Evolutionary conservation across 2,329 filamentous ascomycete species (phyloP), one percentile per base, ranked within the genome.

Genomic region (Penicillium paneum): DNA sequence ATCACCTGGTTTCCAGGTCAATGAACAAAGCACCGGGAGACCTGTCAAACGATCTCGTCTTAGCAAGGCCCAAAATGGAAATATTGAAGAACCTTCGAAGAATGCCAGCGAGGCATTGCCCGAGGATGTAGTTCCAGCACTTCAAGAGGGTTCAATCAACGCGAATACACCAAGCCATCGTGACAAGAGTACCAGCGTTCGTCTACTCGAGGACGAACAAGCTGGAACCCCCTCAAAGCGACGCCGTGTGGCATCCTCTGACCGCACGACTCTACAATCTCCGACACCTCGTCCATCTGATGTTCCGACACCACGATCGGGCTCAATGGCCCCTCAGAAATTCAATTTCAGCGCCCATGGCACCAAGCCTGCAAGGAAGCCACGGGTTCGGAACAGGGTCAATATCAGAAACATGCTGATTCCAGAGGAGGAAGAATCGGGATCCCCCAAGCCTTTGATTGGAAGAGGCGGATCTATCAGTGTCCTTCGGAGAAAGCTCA

Each of bases 401-500:
- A 44, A 32, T 15, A 24, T 44, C 17, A 32, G 42, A 34, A n/a
- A 17, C 17, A 11, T 44, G 29, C 15, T 8, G 3, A n/a, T 24
- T n/a, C 8, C 26, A 32, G 31, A 19, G 2, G 32, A 49, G 15
- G 24, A 11, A 41, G 47, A 39, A 42, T 36, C 39, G 8, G 46
- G 24, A 21, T 28, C 34, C n/a, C 17, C 29, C 19, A 43, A 26
- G 28, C 41, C 47, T n/a, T 13, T 40, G 13, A 48, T 52, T 8
- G 72, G 59, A 47, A 68, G 63, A 50, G 73, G 72, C 28, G 80
- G 80, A 11, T 77, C 75, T 2, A 67, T 81, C 36, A 70, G 70
- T 21, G 64, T 76, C 42, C 67, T 78, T 36, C 75, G 80, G 29
- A 75, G 72, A 49, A 77, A 76, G 17, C 79, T 85, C 29, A 71